Evolutionary conservation across 108 stramenopile genomes (phyloP).

Genomic region (Discostella pseudostelligera): DNA sequence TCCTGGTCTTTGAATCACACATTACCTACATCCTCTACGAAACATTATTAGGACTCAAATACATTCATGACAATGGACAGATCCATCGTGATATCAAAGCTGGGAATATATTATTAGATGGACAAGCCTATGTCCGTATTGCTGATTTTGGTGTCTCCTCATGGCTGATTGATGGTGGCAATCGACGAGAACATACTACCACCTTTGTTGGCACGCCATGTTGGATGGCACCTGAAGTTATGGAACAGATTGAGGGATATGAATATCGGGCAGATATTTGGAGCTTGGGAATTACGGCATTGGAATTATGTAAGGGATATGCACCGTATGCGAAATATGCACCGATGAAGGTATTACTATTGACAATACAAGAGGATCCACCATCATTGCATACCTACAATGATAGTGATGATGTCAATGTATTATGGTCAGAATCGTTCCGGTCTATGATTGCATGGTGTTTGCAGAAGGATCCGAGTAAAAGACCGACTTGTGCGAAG

Average conservation of each 20-base stretch:
- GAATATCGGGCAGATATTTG: conserved; percentile 98
- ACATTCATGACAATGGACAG: conserved; percentile 94
- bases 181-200: conserved; percentile 72
- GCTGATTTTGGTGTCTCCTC: conserved; percentile 97
- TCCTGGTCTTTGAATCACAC: conserved; percentile 61
- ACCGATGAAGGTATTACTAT: conserved; percentile 95
- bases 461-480: conserved; percentile 82
- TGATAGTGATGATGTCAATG: conserved; percentile 60
- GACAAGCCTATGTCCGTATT: conserved; percentile 78
- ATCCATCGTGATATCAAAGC: conserved; percentile 98
- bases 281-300: conserved; percentile 96
- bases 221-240: conserved; percentile 95
- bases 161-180: conserved; percentile 74
- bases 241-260: conserved; percentile 97
- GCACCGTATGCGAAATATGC: conserved; percentile 97
- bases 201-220: conserved; percentile 94
- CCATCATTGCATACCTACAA: conserved; percentile 88
- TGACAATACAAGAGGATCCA: conserved; percentile 96
- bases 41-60: conserved; percentile 87
- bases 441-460: conserved; percentile 62
- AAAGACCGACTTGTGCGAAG: conserved; percentile 69
- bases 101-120: conserved; percentile 81
- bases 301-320: conserved; percentile 97
- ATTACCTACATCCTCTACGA: conserved; percentile 89
- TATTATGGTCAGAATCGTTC: conserved; percentile 68